These are phyloP conservation scores for Iris pallida DNA, from an alignment of 116 monocot species.

Conservation along the genomic window DNA sequence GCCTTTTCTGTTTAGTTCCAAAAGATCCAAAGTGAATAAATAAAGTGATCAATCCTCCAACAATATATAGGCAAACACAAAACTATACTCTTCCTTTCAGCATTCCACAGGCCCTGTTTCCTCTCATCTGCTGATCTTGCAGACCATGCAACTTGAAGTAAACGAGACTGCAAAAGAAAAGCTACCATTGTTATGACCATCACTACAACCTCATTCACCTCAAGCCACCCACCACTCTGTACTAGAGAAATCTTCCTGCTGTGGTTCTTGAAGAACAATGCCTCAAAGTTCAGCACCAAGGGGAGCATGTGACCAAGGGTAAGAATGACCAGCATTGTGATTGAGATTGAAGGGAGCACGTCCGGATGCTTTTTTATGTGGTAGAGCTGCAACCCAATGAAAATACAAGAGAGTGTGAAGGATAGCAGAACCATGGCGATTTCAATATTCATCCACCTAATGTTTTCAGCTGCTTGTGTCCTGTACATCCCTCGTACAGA, in stretches of 20 bases:
- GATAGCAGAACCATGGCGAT: slow-evolving; percentile 66
- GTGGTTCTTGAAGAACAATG: slow-evolving; percentile 35
- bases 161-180: slow-evolving; percentile 55
- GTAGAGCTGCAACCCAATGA: slow-evolving; percentile 62
- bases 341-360: slow-evolving; percentile 64
- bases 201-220: slow-evolving; percentile 65
- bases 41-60: slow-evolving; percentile 46
- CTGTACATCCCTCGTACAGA: slow-evolving; percentile 36
- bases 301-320: slow-evolving; percentile 76
- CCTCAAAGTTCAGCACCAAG: slow-evolving; percentile 68
- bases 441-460: slow-evolving; percentile 68
- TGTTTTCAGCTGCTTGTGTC: slow-evolving; percentile 31
- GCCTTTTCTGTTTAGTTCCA: neutral
- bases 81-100: slow-evolving; percentile 43
- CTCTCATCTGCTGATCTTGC: slow-evolving; percentile 31
- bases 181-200: slow-evolving; percentile 65
- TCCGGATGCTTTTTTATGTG: slow-evolving; percentile 47
- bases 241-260: slow-evolving; percentile 37
- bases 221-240: slow-evolving; percentile 64
- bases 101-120: slow-evolving; percentile 32
- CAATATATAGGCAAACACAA: slow-evolving; percentile 44
- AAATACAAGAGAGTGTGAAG: slow-evolving; percentile 54
- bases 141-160: slow-evolving; percentile 62
- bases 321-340: slow-evolving; percentile 63
- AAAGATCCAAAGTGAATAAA: slow-evolving; percentile 26